Percentiles rank a stretch among this genome's conserved stretches.
phyloP scores from a whole-genome alignment of 305 asterid genomes.

The Petunia hybrid region DNA sequence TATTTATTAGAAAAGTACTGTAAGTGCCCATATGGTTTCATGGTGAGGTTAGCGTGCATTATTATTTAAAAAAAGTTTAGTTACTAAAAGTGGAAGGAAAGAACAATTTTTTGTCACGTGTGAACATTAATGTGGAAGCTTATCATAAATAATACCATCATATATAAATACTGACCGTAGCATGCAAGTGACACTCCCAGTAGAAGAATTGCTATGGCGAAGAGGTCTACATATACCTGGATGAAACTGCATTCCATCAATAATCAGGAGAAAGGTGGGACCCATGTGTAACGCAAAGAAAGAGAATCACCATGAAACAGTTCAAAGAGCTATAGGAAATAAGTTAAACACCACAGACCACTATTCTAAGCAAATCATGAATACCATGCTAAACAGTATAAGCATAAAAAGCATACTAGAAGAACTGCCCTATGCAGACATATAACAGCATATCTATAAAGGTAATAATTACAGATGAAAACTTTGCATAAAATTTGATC shows the following conservation, averaged over 20 bases:
- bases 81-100: slow-evolving; percentile 3
- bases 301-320: slow-evolving; percentile 3
- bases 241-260: slow-evolving; percentile 36
- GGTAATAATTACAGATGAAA: background rate
- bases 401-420: background rate
- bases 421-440: background rate
- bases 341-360: slow-evolving; percentile 1
- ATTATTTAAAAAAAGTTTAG: background rate
- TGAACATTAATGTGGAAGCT: background rate
- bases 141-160: background rate
- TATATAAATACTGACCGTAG: slow-evolving; percentile 66
- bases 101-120: background rate
- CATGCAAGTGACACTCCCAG: slow-evolving; percentile 92
- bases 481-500: background rate
- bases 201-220: slow-evolving; percentile 63
- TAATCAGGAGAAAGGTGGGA: slow-evolving; percentile 16
- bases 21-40: background rate
- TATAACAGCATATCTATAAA: background rate
- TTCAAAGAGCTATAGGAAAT: background rate
- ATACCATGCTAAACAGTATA: background rate
- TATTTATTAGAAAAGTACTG: slow-evolving; percentile 11
- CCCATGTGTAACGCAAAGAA: slow-evolving; percentile 17
- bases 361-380: background rate
- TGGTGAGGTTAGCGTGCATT: background rate
- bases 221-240: slow-evolving; percentile 88